These are phyloP conservation scores for Erucastrum elatum DNA, from an alignment of 345 rosid species.

Conservation along the genomic window DNA sequence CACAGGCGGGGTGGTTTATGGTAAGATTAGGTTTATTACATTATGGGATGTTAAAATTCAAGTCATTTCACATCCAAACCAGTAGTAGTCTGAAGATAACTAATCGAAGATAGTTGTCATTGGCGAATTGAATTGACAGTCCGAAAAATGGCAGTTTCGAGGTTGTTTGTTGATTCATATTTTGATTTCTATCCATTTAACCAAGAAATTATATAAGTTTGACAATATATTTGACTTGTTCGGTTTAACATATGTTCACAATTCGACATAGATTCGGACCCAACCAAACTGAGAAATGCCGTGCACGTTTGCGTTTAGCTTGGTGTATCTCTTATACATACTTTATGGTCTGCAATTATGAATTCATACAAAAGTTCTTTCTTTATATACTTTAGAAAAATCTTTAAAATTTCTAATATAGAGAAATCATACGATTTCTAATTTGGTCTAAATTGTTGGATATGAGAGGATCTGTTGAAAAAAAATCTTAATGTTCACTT, in stretches of 20 bases:
- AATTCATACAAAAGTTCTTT: neutral
- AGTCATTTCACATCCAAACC: neutral
- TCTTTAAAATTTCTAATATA: neutral
- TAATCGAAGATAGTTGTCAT: neutral
- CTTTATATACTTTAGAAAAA: neutral
- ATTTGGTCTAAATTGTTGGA: neutral
- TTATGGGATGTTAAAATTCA: neutral
- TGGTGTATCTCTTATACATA: neutral
- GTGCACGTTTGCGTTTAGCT: neutral
- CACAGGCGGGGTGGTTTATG: neutral
- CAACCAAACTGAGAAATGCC: neutral
- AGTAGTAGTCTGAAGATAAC: neutral
- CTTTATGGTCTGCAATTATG: neutral
- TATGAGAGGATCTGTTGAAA: too few species aligned
- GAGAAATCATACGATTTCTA: neutral
- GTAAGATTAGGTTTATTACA: neutral
- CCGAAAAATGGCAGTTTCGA: neutral
- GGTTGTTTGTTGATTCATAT: neutral
- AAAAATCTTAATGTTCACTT: neutral
- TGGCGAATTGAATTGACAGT: neutral
- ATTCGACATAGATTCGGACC: neutral
- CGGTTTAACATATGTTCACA: neutral
- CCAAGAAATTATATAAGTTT: neutral
- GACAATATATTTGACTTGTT: neutral
- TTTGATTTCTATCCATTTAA: neutral